Evolutionary conservation across 1,139 yeast species (phyloP), one percentile per base, ranked within the genome.

Genomic region (Taphrina communis): DNA sequence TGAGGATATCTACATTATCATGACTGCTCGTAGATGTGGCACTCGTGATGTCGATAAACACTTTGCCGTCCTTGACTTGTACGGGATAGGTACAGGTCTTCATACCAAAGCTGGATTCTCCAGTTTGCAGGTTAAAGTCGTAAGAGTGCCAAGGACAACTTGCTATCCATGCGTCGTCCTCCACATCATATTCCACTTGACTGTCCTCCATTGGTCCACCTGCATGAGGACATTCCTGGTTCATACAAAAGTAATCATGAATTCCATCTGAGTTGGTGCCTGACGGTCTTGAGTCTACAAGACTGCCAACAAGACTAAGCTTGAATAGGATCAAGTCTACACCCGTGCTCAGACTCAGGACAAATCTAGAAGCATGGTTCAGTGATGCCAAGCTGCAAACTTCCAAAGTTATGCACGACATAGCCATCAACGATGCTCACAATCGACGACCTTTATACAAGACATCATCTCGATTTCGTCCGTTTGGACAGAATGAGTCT

Each of bases 111-210:
- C 42, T 41, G 21, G 59, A 51, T 25, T 62, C 66, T 7, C 66
- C 66, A 9, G 66, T 62, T 19, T 51, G 44, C 38, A 62, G 41
- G 35, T 62, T 31, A 39, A 62, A 62, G 42, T 62, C 66, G 12
- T 62, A 62, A 42, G 56, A 55, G 21, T 62, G 66, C 66, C 66
- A 62, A 17, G 66, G 66, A 52, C 66, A 62, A 17, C 59, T 51
- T 17, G 66, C 66, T n/a, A 62, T 62, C 51, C 57, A 62, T 6
- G 59, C n/a, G 31, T 62, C 66, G 35, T 62, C 66, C 59, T 51
- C 66, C 21, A 51, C 52, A 41, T 62, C 66, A 31, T 38, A n/a
- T 25, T 51, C 66, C 21, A 62, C 21, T 9, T 44, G 53, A 48
- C 59, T 55, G 31, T 62, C 66, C 14, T 53, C 56, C 66, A 62